Percentiles rank a stretch among this genome's conserved stretches.
Conservation (phyloP, 2,329 filamentous ascomycete species). For the Pyrenophora seminiperda region DNA sequence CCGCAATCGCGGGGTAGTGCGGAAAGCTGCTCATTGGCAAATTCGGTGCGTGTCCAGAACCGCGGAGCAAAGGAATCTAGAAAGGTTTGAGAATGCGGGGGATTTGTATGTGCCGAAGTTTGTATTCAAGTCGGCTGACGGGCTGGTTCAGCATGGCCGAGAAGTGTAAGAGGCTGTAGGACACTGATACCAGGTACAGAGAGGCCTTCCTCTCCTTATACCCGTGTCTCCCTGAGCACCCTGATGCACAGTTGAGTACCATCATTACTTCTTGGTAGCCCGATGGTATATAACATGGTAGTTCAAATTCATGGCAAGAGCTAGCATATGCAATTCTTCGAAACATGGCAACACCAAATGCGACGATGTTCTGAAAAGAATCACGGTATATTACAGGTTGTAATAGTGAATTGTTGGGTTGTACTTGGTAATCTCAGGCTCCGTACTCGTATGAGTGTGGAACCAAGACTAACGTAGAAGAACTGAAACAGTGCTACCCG, state of each 20-base stretch:
- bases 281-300: too few relatives aligned
- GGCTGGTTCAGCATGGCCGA: not conserved
- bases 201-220: constrained; percentile 8
- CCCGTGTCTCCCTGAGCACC: constrained; percentile 6
- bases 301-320: too few relatives aligned
- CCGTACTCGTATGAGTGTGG: too few relatives aligned
- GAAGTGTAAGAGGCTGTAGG: not conserved
- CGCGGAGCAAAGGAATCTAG: constrained; percentile 8
- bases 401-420: too few relatives aligned
- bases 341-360: too few relatives aligned
- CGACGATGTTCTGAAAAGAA: too few relatives aligned
- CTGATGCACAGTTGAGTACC: constrained; percentile 15
- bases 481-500: not conserved
- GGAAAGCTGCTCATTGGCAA: not conserved
- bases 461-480: too few relatives aligned
- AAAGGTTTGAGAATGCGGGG: not conserved
- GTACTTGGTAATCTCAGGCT: too few relatives aligned
- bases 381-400: too few relatives aligned
- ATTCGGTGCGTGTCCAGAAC: not conserved
- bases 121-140: not conserved
- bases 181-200: not conserved
- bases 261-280: constrained; percentile 1
- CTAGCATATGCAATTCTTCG: too few relatives aligned
- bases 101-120: not conserved
- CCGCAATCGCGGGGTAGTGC: constrained; percentile 28